Conservation (phyloP, 768 basidiomycete species). For the Dioszegia hungarica region DNA sequence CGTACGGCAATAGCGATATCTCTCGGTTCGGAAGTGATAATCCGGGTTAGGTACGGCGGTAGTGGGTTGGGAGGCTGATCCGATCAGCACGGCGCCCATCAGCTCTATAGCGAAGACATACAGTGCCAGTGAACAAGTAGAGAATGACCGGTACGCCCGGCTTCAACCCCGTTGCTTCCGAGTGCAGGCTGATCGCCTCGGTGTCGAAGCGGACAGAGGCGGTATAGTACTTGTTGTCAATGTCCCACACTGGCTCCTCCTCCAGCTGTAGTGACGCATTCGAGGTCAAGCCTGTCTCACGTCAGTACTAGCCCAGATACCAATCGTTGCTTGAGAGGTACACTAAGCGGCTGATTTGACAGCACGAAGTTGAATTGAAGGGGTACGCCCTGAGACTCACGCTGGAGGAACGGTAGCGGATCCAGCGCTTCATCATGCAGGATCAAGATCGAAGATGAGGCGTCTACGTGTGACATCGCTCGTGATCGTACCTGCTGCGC, state of each 20-base stretch:
- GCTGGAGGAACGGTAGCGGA: conserved; percentile 18
- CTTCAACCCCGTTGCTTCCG: neutral
- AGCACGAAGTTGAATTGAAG: too few relatives aligned
- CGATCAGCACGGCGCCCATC: too few relatives aligned
- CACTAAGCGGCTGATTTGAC: too few relatives aligned
- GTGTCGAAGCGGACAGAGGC: conserved; percentile 25
- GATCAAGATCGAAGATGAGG: conserved; percentile 16
- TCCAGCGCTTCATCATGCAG: conserved; percentile 15
- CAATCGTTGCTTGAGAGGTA: too few relatives aligned
- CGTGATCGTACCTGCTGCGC: too few relatives aligned
- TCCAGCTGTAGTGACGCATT: neutral
- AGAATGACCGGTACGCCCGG: conserved; percentile 21
- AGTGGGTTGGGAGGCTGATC: conserved; percentile 18
- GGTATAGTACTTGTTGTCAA: conserved; percentile 46
- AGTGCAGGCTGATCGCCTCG: neutral
- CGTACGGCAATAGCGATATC: conserved; percentile 36
- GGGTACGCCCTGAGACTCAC: too few relatives aligned
- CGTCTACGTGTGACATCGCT: neutral
- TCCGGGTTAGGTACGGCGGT: conserved; percentile 16
- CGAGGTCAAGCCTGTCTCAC: neutral
- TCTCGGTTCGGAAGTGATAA: conserved; percentile 16
- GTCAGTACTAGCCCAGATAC: too few relatives aligned
- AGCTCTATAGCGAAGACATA: neutral
- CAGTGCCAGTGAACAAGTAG: conserved; percentile 28
- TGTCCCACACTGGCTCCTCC: conserved; percentile 20